These are phyloP conservation scores for Schizosaccharomyces lindneri DNA, from an alignment of 805 yeast genomes.

Conservation along the genomic window DNA sequence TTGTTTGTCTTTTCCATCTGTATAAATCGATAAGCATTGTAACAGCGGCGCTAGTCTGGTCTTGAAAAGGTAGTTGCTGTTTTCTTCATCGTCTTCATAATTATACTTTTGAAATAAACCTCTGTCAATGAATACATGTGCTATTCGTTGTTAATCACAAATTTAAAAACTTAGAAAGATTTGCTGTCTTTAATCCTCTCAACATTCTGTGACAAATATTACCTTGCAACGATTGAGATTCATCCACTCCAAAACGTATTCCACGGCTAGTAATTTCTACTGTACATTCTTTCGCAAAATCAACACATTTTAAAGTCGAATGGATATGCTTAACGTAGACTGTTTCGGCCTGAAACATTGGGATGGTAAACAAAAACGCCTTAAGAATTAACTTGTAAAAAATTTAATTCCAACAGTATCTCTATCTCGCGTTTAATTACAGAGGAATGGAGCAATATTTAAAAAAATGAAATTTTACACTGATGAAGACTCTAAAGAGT, in stretches of 20 bases:
- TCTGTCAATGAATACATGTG: neutral
- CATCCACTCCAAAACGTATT: neutral
- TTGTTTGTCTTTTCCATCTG: neutral
- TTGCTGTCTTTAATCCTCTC: neutral
- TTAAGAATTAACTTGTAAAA: no score
- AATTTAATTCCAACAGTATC: no score
- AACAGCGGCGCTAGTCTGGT: neutral
- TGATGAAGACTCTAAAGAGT: no score
- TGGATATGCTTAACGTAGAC: neutral
- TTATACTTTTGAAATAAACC: neutral
- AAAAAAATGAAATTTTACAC: no score
- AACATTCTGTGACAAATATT: neutral
- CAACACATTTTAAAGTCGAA: neutral
- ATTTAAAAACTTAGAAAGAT: neutral
- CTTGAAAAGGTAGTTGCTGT: neutral
- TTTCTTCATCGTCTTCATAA: neutral
- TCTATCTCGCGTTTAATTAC: no score
- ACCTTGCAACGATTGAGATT: neutral
- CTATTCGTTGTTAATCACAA: neutral
- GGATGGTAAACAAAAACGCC: no score
- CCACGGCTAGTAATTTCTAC: neutral
- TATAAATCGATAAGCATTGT: neutral
- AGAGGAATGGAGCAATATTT: no score
- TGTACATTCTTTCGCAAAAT: neutral
- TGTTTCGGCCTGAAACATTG: neutral